phyloP scores from a whole-genome alignment of 2,329 filamentous ascomycete species.

The Westerdykella aurantiaca region DNA sequence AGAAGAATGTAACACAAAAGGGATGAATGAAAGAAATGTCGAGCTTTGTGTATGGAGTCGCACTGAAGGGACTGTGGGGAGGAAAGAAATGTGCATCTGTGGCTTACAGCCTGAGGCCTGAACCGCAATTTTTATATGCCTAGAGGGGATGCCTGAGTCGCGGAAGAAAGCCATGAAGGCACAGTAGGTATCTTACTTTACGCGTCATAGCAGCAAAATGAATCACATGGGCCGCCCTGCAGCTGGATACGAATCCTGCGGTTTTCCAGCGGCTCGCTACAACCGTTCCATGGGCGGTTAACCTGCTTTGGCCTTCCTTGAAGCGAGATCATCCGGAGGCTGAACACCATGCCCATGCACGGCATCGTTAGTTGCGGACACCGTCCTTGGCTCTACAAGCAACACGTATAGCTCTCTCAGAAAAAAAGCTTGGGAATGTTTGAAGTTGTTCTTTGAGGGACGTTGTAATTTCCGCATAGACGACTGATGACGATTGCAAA shows the following conservation, averaged over 20 bases:
- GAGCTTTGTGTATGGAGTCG: neutral
- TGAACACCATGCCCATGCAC: too few species aligned
- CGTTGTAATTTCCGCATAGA: neutral
- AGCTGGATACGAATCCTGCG: constrained; percentile 7
- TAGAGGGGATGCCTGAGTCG: neutral
- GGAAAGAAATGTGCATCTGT: constrained; percentile 3
- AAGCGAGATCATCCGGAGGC: too few species aligned
- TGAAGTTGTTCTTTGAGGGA: too few species aligned
- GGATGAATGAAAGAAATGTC: neutral
- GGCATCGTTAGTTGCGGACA: too few species aligned
- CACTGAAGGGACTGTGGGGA: neutral
- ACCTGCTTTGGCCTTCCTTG: too few species aligned
- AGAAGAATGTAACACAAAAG: constrained; percentile 2
- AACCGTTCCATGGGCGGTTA: too few species aligned
- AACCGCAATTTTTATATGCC: constrained; percentile 22
- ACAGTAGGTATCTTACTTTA: constrained; percentile 2
- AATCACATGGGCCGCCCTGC: constrained; percentile 20
- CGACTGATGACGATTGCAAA: constrained; percentile 13
- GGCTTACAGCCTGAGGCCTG: constrained; percentile 11
- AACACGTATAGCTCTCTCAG: too few species aligned
- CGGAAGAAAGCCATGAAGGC: too few species aligned
- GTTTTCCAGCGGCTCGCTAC: constrained; percentile 17
- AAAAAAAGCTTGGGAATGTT: too few species aligned
- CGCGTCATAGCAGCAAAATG: constrained; percentile 19
- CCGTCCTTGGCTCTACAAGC: too few species aligned